phyloP scores from a whole-genome alignment of 2,329 filamentous ascomycete genomes.

The Beauveria australis region DNA sequence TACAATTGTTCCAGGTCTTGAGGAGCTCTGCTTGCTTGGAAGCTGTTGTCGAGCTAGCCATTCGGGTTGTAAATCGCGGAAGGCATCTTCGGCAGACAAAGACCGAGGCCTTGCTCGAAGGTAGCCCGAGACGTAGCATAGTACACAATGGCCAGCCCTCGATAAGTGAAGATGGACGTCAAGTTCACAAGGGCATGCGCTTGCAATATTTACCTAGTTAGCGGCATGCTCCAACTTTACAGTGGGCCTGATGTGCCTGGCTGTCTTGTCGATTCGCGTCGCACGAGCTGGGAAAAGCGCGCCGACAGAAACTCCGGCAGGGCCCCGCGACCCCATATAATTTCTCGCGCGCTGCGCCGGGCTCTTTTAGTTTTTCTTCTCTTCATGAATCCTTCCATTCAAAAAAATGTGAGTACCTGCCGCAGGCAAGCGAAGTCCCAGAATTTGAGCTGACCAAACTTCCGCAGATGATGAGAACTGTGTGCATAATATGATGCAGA shows the following conservation, averaged over 20 bases:
- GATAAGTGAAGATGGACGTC: not conserved
- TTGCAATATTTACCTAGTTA: not conserved
- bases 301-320: conserved; percentile 22
- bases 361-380: conserved; percentile 38
- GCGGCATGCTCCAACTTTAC: conserved; percentile 1
- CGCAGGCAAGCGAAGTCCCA: conserved; percentile 14
- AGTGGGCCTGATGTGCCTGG: conserved; percentile 2
- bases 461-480: conserved; percentile 96
- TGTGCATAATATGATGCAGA: conserved; percentile 84
- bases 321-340: conserved; percentile 25
- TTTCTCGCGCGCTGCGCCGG: conserved; percentile 22
- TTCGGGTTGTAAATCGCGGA: not conserved
- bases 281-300: not conserved
- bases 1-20: conserved; percentile 25
- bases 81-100: not conserved
- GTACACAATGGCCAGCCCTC: not conserved
- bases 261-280: no score
- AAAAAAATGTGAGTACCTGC: conserved; percentile 73
- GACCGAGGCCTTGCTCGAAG: not conserved
- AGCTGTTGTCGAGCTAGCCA: conserved; percentile 1
- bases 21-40: conserved; percentile 19
- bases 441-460: conserved; percentile 23
- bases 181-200: not conserved
- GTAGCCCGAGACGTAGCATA: not conserved
- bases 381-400: conserved; percentile 97